Evolutionary conservation across 176 grass and related monocot genomes (phyloP).

Genomic region (Pontederia paniculata): DNA sequence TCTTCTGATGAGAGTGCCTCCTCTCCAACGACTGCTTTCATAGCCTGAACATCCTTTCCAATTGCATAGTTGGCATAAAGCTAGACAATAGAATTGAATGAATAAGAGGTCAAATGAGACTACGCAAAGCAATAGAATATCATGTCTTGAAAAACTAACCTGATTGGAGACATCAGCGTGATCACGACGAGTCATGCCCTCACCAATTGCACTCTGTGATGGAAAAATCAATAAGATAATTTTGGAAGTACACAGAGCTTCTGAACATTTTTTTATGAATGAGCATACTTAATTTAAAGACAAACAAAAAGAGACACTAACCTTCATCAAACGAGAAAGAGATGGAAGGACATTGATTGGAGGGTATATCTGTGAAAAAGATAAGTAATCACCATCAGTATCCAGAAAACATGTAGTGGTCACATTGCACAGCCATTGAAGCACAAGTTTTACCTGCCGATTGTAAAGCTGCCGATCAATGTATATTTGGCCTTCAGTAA

Average conservation of each 20-base stretch:
- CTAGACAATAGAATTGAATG: slow-evolving; percentile 28
- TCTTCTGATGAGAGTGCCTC: slow-evolving; percentile 98
- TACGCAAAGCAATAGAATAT: background rate
- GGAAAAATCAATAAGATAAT: background rate
- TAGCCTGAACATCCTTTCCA: slow-evolving; percentile 98
- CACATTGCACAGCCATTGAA: no score
- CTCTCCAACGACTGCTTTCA: slow-evolving; percentile 99
- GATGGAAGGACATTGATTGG: slow-evolving; percentile 98
- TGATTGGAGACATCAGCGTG: slow-evolving; percentile 98
- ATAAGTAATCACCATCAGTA: no score
- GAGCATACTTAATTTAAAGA: no score
- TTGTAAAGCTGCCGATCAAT: slow-evolving; percentile 88
- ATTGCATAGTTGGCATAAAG: slow-evolving; percentile 99
- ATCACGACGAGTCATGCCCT: slow-evolving; percentile 97
- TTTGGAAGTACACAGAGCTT: no score
- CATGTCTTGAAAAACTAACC: slow-evolving; percentile 26
- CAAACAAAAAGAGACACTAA: slow-evolving; percentile 20
- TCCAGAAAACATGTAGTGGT: no score
- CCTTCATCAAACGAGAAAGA: slow-evolving; percentile 97
- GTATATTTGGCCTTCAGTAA: slow-evolving; percentile 93
- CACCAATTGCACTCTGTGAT: slow-evolving; percentile 99
- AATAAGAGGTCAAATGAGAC: slow-evolving; percentile 3
- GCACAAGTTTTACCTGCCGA: slow-evolving; percentile 43
- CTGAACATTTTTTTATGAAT: no score
- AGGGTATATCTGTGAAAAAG: slow-evolving; percentile 67